Evolutionary conservation across 2,329 filamentous ascomycete species (phyloP).

Genomic region (Alternaria sp.): DNA sequence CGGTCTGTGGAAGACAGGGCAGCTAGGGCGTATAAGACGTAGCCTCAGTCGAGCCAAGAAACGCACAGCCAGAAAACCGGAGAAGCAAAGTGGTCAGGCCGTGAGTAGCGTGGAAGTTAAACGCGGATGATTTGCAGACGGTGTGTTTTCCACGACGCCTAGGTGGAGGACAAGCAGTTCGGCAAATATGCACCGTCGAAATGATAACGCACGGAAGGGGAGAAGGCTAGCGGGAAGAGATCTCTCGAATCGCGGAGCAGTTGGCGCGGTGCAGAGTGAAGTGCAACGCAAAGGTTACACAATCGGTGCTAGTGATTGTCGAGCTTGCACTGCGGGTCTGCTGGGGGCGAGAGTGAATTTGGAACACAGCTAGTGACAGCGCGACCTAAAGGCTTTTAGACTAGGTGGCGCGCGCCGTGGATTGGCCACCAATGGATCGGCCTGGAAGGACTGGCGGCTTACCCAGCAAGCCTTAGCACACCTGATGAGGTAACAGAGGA

Average conservation of each 20-base stretch:
- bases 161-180: constrained; percentile 51
- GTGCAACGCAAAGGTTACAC: constrained; percentile 51
- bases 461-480: constrained; percentile 45
- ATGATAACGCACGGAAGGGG: constrained; percentile 52
- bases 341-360: constrained; percentile 39
- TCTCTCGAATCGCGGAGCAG: constrained; percentile 50
- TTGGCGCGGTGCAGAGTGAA: constrained; percentile 43
- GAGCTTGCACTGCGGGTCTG: constrained; percentile 39
- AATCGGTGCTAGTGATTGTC: constrained; percentile 47
- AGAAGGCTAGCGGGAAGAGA: constrained; percentile 30
- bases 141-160: constrained; percentile 49
- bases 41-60: constrained; percentile 42
- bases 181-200: constrained; percentile 52
- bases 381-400: constrained; percentile 38
- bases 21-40: constrained; percentile 34
- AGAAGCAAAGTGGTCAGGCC: constrained; percentile 48
- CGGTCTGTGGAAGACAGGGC: constrained; percentile 44
- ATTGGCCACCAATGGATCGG: constrained; percentile 47
- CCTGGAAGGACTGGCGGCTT: constrained; percentile 41
- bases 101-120: constrained; percentile 56
- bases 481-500: constrained; percentile 50
- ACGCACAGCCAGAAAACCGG: constrained; percentile 50
- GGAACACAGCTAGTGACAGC: constrained; percentile 47
- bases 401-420: constrained; percentile 49
- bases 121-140: constrained; percentile 61